phyloP scores from a whole-genome alignment of 2,329 filamentous ascomycete genomes.

The Pseudocercospora fijiensis region DNA sequence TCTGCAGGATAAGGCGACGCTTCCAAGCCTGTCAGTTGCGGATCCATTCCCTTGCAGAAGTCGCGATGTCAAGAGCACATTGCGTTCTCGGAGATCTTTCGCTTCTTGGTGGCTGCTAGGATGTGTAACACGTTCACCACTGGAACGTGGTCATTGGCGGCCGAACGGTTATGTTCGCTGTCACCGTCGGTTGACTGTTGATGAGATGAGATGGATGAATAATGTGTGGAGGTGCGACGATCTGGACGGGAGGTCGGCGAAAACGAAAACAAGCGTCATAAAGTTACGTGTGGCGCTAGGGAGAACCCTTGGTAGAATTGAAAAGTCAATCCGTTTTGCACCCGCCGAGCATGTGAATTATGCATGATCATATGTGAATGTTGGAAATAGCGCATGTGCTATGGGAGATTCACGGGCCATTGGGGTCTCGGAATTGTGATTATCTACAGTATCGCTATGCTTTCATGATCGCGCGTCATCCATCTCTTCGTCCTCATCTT shows the following conservation, averaged over 20 bases:
- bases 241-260: background rate
- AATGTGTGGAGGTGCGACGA: background rate
- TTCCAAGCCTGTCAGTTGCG: conserved; percentile 24
- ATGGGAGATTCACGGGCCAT: background rate
- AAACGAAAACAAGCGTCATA: background rate
- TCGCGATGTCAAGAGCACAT: conserved; percentile 8
- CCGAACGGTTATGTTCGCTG: background rate
- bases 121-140: background rate
- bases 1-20: conserved; percentile 15
- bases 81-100: conserved; percentile 2
- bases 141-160: background rate
- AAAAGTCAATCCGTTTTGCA: conserved; percentile 1
- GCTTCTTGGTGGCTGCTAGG: background rate
- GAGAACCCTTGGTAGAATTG: background rate
- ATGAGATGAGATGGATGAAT: no score
- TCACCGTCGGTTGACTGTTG: background rate
- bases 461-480: background rate
- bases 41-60: conserved; percentile 20
- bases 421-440: background rate
- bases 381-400: no score
- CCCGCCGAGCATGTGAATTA: background rate
- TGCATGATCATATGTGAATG: no score
- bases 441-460: conserved; percentile 8
- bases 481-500: conserved; percentile 24
- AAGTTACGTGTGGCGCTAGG: no score